Percentiles rank a stretch among this genome's conserved stretches.
Evolutionary conservation across 306 rosid genomes (phyloP).

Genomic region (Prunus persica): Prunus_persica_NCBIv2 NC_034009.1:410001-410500

Average conservation of each 20-base stretch:
- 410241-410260: not conserved
- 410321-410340: not conserved
- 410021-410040: constrained; percentile 99
- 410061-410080: constrained; percentile 99
- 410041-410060: constrained; percentile 93
- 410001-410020: constrained; percentile 97
- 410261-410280: not conserved
- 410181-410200: not conserved
- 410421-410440: not conserved
- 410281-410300: not conserved
- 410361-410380: not conserved
- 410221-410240: not conserved
- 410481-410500: not conserved
- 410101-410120: constrained; percentile 20
- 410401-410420: not conserved
- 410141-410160: not conserved
- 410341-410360: not conserved
- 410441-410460: not conserved
- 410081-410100: constrained; percentile 96
- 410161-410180: not conserved
- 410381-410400: not conserved
- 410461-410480: not conserved
- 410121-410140: not conserved
- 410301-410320: not conserved
- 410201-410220: not conserved